Percentiles rank a stretch among this genome's conserved stretches.
These are phyloP conservation scores for Ogataea thermomethanolica DNA, from an alignment of 805 yeast genomes.

Conservation along the genomic window DNA sequence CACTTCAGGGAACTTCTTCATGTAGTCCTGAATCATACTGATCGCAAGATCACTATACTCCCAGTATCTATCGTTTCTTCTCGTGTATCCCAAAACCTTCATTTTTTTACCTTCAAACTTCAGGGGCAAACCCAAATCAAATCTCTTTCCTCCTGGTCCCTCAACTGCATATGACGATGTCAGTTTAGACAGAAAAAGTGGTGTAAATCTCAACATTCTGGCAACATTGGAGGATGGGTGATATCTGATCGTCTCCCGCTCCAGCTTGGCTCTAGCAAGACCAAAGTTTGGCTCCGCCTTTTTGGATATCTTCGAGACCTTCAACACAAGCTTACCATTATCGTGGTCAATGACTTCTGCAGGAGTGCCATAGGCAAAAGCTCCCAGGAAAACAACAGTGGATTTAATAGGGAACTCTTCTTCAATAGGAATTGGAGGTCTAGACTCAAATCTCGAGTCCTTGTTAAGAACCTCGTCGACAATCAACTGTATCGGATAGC, in stretches of 20 bases:
- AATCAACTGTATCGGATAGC: conserved; percentile 74
- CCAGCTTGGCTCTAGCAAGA: conserved; percentile 52
- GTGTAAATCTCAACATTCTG: conserved; percentile 50
- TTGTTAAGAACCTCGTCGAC: conserved; percentile 70
- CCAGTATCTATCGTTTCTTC: conserved; percentile 68
- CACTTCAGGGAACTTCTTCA: conserved; percentile 56
- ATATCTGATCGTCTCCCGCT: conserved; percentile 53
- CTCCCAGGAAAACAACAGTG: conserved; percentile 76
- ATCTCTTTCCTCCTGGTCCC: conserved; percentile 46
- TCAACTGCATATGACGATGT: conserved; percentile 69
- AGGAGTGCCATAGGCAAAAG: conserved; percentile 81
- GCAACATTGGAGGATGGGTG: conserved; percentile 65
- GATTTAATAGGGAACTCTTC: conserved; percentile 77
- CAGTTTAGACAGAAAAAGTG: conserved; percentile 69
- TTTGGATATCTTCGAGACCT: conserved; percentile 48
- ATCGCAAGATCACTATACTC: conserved; percentile 76
- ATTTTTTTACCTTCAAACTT: conserved; percentile 75
- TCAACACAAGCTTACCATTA: conserved; percentile 38
- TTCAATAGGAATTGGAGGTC: conserved; percentile 70
- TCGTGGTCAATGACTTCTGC: conserved; percentile 63
- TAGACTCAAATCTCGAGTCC: conserved; percentile 71
- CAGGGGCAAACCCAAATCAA: conserved; percentile 77
- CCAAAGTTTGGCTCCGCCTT: conserved; percentile 68
- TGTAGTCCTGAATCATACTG: conserved; percentile 59
- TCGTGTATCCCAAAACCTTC: conserved; percentile 86